Base-by-base conservation (phyloP, 1,139 yeast genomes). In the Sporopachydermia cereana region DNA sequence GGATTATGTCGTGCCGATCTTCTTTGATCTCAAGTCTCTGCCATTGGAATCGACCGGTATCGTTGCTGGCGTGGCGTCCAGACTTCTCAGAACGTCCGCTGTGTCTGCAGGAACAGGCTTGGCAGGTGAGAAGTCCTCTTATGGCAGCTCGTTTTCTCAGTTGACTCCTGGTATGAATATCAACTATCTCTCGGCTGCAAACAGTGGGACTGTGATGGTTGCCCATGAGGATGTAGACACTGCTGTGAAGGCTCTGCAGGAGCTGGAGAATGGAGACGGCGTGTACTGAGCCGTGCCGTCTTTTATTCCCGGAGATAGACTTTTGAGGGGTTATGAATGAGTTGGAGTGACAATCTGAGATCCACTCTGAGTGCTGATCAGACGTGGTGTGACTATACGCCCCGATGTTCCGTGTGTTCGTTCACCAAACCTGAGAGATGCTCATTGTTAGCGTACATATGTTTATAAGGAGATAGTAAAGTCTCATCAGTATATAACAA, bases 1-100 rank as follows among this genome's bases (percentile, higher is more conserved):
- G 49, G 85, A 79, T 54, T 64, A 66, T 34, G 54, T 78, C 43
- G 66, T 72, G n/a, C 84, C 85, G 0, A 67, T 79, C 2, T 64
- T 71, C 1, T 69, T 79, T 36, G 80, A 79, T 54, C 67, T 79
- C 48, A 63, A 71, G n/a, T 61, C 61, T 24, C 59, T 79, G 31
- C 84, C 84, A 0, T 62, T 76, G 41, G 79, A 78, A 55, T 68
- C 78, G 3, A 77, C 81, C 5, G 85, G 85, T 44, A 77, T 79
- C 46, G 84, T 79, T 1, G 78, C 84, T 0, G 84, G 84, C 1
- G 70, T 79, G 27, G 83, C 85, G 1, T 65, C 75, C 45, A 67
- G 64, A 46, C 58, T 77, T 27, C 57, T 74, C 30, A 63, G 61
- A 41, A 54, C 54, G 25, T 52, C 59, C 18, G 54, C 54, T 16